Conservation (phyloP, 2,329 filamentous ascomycete genomes). For the Stachybotrys chartarum region DNA sequence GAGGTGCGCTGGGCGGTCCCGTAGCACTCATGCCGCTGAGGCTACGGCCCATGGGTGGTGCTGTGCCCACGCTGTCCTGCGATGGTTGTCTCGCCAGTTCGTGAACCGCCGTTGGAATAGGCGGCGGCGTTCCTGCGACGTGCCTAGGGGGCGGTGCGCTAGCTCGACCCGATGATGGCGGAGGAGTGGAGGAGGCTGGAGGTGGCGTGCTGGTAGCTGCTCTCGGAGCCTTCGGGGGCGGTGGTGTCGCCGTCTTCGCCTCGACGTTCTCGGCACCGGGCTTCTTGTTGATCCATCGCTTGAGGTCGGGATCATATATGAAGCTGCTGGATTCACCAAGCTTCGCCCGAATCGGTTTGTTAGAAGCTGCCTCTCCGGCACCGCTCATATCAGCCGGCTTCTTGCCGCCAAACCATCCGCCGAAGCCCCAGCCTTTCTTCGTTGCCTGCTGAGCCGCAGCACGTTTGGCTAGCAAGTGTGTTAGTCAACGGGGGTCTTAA, state of each 20-base stretch:
- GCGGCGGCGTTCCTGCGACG: conserved; percentile 14
- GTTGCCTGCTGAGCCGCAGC: conserved; percentile 37
- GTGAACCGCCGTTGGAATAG: conserved; percentile 17
- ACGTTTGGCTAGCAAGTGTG: conserved; percentile 47
- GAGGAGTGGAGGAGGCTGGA: conserved; percentile 26
- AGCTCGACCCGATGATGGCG: conserved; percentile 18
- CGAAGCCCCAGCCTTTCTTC: conserved; percentile 73
- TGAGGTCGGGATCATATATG: conserved; percentile 90
- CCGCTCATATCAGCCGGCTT: conserved; percentile 41
- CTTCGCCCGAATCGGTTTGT: conserved; percentile 80
- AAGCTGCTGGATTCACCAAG: conserved; percentile 90
- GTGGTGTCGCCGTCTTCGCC: conserved; percentile 61
- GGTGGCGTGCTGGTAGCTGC: conserved; percentile 49
- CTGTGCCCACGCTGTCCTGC: conserved; percentile 26
- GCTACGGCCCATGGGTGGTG: conserved; percentile 38
- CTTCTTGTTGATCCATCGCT: conserved; percentile 98
- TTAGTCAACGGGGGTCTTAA: neutral
- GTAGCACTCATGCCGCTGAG: conserved; percentile 38
- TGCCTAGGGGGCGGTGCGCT: conserved; percentile 23
- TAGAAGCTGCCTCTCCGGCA: conserved; percentile 33
- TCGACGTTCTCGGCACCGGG: conserved; percentile 56
- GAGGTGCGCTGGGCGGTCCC: conserved; percentile 41
- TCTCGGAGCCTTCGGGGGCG: conserved; percentile 61
- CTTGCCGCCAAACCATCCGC: conserved; percentile 76
- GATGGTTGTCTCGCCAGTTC: conserved; percentile 26